Evolutionary conservation across 1,284 basidiomycete genomes (phyloP), one percentile per base, ranked within the genome.

Genomic region (Apiotrichum akiyoshidainum): DNA sequence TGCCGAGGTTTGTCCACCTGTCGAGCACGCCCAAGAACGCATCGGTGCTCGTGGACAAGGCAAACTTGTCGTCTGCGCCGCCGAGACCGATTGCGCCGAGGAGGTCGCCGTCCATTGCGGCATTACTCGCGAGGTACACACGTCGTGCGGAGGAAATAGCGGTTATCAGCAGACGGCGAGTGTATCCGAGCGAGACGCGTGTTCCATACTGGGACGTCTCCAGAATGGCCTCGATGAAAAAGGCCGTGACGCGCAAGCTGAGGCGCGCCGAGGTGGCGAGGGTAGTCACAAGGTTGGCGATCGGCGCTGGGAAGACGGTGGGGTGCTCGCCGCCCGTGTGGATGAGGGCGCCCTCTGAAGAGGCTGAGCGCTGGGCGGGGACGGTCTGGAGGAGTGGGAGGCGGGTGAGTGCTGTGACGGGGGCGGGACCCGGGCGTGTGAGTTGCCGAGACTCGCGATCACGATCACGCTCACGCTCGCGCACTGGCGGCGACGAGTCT

Each of bases 1-100:
- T 78, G n/a, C 81, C 81, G 1, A 81, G 69, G 54, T 80, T 80
- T n/a, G 81, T 81, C 64, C 81, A 82, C 52, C 76, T 74, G 66
- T 81, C 80, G 40, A 82, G 71, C 2, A 81, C 68, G 49, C 74
- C 66, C 22, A 81, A 63, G 66, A 80, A 81, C 26, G 68, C 65
- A 39, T 76, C 74, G 2, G 61, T 62, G 17, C 60, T 58, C 46
- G 22, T 48, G 51, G 46, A 17, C 7, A 26, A 12, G 8, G 37
- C n/a, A 34, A 22, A 40, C 54, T 52, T 60, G n/a, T 61, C 67
- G 35, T 51, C 65, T 40, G 47, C 19, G 46, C 37, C 53, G 8
- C 64, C 64, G 34, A 59, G 60, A 5, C 65, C 67, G 58, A 65
- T 71, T 49, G 63, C 59, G 41, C 53, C 61, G 31, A 68, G 26